phyloP scores from a whole-genome alignment of 1,139 yeast species.

The Candida mesenterica region DNA sequence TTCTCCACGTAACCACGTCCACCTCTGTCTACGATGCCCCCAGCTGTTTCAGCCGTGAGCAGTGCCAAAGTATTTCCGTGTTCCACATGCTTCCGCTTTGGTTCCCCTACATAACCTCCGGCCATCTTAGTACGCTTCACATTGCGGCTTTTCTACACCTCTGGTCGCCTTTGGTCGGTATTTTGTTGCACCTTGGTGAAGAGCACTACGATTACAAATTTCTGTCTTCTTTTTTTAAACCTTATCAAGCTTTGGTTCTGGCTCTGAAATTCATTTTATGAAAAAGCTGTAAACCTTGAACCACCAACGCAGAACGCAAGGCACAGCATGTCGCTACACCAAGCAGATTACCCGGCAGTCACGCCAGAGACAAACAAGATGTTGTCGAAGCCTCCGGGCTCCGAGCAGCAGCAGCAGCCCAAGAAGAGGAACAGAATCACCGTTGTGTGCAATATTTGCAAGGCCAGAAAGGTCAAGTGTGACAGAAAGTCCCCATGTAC shows the following conservation, averaged over 20 bases:
- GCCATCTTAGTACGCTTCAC: too few relatives aligned
- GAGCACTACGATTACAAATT: neutral
- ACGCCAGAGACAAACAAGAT: too few relatives aligned
- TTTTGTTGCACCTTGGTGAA: too few relatives aligned
- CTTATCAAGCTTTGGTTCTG: neutral
- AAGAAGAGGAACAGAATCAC: constrained; percentile 32
- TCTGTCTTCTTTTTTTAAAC: neutral
- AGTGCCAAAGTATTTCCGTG: too few relatives aligned
- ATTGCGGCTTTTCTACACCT: too few relatives aligned
- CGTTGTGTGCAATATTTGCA: constrained; percentile 38
- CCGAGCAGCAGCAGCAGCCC: constrained; percentile 1
- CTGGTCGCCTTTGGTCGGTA: too few relatives aligned
- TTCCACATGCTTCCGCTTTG: too few relatives aligned
- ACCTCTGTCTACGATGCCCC: too few relatives aligned
- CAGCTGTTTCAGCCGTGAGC: too few relatives aligned
- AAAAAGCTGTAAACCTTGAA: neutral
- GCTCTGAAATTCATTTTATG: neutral
- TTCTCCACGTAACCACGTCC: too few relatives aligned
- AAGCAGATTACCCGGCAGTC: neutral
- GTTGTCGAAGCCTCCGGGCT: too few relatives aligned
- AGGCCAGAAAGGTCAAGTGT: constrained; percentile 36
- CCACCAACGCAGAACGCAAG: neutral
- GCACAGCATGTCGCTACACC: neutral
- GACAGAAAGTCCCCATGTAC: constrained; percentile 37
- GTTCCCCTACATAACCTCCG: too few relatives aligned